phyloP scores from a whole-genome alignment of 2,329 filamentous ascomycete species.

The Botryotinia convoluta region DNA sequence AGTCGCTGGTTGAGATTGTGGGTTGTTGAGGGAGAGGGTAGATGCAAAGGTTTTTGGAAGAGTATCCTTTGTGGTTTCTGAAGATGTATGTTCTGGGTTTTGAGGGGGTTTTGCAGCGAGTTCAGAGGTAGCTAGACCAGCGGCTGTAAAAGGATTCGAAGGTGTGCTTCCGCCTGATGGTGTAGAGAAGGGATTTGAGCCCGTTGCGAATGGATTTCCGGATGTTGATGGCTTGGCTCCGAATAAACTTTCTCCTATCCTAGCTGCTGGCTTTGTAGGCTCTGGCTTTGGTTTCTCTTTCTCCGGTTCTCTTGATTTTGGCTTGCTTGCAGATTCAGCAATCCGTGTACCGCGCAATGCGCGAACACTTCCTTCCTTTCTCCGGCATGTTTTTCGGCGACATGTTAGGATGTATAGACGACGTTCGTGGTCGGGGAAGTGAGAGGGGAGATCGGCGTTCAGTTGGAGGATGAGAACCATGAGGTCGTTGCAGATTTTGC shows the following conservation, averaged over 20 bases:
- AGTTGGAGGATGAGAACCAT: conserved; percentile 88
- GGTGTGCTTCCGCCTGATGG: conserved; percentile 50
- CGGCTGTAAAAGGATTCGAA: conserved; percentile 48
- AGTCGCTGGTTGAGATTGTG: conserved; percentile 37
- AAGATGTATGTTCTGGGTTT: conserved; percentile 27
- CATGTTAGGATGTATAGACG: conserved; percentile 86
- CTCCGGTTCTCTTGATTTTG: background rate
- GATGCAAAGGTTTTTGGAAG: conserved; percentile 67
- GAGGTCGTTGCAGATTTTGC: conserved; percentile 79
- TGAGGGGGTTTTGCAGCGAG: conserved; percentile 46
- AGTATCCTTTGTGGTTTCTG: conserved; percentile 25
- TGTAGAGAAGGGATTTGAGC: conserved; percentile 60
- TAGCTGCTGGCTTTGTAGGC: conserved; percentile 31
- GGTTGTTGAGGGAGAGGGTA: conserved; percentile 70
- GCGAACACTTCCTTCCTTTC: conserved; percentile 79
- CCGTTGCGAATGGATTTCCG: conserved; percentile 55
- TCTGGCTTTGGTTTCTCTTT: conserved; percentile 36
- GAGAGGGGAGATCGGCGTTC: conserved; percentile 83
- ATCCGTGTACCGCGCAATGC: conserved; percentile 67
- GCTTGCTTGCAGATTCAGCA: conserved; percentile 19
- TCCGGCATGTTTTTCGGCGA: conserved; percentile 71
- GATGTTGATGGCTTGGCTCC: conserved; percentile 53
- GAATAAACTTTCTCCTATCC: conserved; percentile 68
- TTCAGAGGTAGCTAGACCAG: conserved; percentile 26
- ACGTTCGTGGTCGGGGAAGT: conserved; percentile 83